Evolutionary conservation across 1,284 basidiomycete genomes (phyloP), one percentile per base, ranked within the genome.

Genomic region (Malassezia restricta): DNA sequence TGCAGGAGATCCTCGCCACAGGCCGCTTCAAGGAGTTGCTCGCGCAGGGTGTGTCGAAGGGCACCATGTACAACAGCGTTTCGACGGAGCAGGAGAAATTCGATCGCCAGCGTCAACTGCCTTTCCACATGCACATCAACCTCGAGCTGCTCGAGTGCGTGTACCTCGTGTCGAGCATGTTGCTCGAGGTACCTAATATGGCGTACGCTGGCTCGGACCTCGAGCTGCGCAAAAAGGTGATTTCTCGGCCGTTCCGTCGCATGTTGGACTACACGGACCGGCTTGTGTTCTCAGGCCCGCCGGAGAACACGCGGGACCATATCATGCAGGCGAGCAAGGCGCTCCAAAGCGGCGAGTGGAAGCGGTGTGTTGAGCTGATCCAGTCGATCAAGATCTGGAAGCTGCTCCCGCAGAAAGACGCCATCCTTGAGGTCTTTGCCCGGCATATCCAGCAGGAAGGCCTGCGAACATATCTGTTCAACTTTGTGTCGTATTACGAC

Each of bases 91-190:
- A 98, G 76, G 94, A 98, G 75, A 87, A 90, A 73, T 83, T 90
- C 6, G 94, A 98, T 75, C 87, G 90, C 65, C 86, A 90, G 64
- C 82, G 92, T 42, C 87, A 96, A 68, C 79, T 99, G 24, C 94
- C 94, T 31, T 99, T 98, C 84, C 94, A 99, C 76, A 88, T 98
- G 86, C 94, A 99, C 77, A 92, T 98, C 77, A 98, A 98, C 77
- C 87, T 94, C 12, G 94, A 98, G 76, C 78, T 99, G 28, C 79
- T 98, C 57, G 94, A 98, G 76, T 91, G 90, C 40, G 91, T 89
- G 7, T 99, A 96, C 79, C 79, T 99, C 40, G 89, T 94, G 37
- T 92, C 88, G 15, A 94, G 88, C 76, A 99, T 99, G 94, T 80
- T 99, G 39, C 84, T 96, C 47, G 94, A 98, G 77, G 90, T 98